Percentiles rank a stretch among this genome's conserved stretches.
Evolutionary conservation across 2,329 filamentous ascomycete species (phyloP).

Genomic region (Neurospora sp.): DNA sequence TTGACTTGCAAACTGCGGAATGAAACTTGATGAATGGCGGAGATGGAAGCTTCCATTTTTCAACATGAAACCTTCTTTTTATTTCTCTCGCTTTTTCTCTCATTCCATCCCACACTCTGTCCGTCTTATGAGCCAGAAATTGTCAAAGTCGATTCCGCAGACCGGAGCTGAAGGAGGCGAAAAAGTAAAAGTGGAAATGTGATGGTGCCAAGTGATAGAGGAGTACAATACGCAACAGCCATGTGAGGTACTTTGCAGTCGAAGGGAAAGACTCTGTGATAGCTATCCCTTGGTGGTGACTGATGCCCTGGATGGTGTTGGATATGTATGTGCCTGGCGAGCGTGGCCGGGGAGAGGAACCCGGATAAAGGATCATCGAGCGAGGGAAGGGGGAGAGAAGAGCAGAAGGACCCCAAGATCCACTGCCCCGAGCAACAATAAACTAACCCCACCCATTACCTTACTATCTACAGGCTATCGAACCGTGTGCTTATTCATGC

Average conservation of each 20-base stretch:
- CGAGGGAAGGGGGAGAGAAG: not conserved
- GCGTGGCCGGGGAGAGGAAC: constrained; percentile 1
- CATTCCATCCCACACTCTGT: not conserved
- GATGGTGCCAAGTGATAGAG: not conserved
- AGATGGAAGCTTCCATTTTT: not conserved
- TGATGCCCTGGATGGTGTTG: not conserved
- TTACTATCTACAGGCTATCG: not conserved
- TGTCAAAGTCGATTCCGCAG: not conserved
- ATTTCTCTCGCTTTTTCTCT: not conserved
- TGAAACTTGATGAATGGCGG: not conserved
- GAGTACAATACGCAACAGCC: not conserved
- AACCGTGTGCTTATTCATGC: not conserved
- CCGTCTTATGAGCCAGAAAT: not conserved
- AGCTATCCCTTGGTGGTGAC: not conserved
- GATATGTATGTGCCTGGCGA: constrained; percentile 2
- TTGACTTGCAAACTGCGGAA: not conserved
- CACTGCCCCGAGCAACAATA: not conserved
- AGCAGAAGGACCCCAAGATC: not conserved
- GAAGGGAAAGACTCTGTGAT: not conserved
- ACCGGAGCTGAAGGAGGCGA: not conserved
- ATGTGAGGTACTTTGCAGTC: not conserved
- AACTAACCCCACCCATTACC: not conserved
- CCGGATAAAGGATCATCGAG: not conserved
- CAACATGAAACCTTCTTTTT: not conserved
- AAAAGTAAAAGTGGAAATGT: not conserved